Conservation (phyloP, 1,139 yeast species). For the Saccharomyces pastorianus region DNA sequence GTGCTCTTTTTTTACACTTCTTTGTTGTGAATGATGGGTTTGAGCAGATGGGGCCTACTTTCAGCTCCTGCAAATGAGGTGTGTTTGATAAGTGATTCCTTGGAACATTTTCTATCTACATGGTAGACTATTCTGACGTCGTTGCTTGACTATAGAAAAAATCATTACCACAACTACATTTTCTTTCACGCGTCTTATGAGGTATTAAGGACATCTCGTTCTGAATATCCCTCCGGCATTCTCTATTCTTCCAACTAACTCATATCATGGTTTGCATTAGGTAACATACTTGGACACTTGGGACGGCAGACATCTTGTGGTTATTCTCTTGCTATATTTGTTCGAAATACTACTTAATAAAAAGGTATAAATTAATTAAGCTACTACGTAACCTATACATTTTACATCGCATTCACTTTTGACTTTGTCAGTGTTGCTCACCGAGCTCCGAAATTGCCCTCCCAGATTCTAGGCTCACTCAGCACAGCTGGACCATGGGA, state of each 20-base stretch:
- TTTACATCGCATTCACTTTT: not conserved
- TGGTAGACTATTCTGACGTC: too few species aligned
- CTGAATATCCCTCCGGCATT: not conserved
- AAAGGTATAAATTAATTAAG: not conserved
- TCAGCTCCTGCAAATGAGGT: too few species aligned
- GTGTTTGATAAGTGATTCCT: too few species aligned
- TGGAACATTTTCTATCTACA: too few species aligned
- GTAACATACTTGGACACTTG: slow-evolving; percentile 62
- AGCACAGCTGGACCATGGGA: not conserved
- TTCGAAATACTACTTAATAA: not conserved
- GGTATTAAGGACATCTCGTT: not conserved
- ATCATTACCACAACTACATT: too few species aligned
- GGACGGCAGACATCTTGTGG: slow-evolving; percentile 44
- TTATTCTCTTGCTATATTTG: slow-evolving; percentile 16
- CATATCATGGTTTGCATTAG: not conserved
- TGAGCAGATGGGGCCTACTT: too few species aligned
- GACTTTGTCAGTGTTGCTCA: not conserved
- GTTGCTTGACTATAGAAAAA: too few species aligned
- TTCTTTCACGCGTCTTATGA: too few species aligned
- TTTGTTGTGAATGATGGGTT: too few species aligned
- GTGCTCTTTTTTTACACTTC: too few species aligned
- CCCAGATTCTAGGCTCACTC: not conserved
- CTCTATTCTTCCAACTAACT: not conserved
- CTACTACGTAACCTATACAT: not conserved
- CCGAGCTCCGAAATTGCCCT: not conserved